phyloP scores from a whole-genome alignment of 495 filamentous ascomycete species.

The Penicillium riverlandense region DNA sequence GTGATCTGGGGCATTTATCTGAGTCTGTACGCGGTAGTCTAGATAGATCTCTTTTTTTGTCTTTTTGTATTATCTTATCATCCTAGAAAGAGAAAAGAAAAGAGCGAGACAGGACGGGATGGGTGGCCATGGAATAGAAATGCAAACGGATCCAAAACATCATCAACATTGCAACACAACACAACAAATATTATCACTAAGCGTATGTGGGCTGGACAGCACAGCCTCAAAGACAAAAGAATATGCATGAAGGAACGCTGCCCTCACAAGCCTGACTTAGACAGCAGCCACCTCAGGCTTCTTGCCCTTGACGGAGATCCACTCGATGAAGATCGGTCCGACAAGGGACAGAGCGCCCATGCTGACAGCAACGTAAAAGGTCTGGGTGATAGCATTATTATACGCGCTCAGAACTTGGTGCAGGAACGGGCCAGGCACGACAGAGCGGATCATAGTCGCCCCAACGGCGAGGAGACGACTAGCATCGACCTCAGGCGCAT shows the following conservation, averaged over 20 bases:
- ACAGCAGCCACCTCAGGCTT: slow-evolving; percentile 57
- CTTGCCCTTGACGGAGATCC: slow-evolving; percentile 81
- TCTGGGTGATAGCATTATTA: slow-evolving; percentile 57
- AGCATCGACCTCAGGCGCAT: slow-evolving; percentile 47
- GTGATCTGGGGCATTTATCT: slow-evolving; percentile 84
- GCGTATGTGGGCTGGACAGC: too few species aligned
- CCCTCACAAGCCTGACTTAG: slow-evolving; percentile 1
- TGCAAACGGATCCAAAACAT: neutral
- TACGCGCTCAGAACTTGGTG: slow-evolving; percentile 58
- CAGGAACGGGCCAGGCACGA: slow-evolving; percentile 39
- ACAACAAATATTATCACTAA: neutral
- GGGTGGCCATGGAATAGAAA: neutral
- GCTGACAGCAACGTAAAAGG: slow-evolving; percentile 64
- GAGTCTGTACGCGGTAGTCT: slow-evolving; percentile 55
- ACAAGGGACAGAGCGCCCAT: slow-evolving; percentile 55
- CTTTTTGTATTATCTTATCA: slow-evolving; percentile 1
- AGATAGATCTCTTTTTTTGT: neutral
- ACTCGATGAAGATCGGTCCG: slow-evolving; percentile 58
- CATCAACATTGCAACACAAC: neutral
- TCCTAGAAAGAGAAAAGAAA: neutral
- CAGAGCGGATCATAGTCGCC: slow-evolving; percentile 55
- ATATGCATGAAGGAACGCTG: slow-evolving; percentile 3
- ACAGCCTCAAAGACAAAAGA: neutral
- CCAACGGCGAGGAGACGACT: slow-evolving; percentile 49
- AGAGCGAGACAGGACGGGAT: too few species aligned